Base-by-base conservation (phyloP, 768 basidiomycete species). In the Lactarius deliciosus region DNA sequence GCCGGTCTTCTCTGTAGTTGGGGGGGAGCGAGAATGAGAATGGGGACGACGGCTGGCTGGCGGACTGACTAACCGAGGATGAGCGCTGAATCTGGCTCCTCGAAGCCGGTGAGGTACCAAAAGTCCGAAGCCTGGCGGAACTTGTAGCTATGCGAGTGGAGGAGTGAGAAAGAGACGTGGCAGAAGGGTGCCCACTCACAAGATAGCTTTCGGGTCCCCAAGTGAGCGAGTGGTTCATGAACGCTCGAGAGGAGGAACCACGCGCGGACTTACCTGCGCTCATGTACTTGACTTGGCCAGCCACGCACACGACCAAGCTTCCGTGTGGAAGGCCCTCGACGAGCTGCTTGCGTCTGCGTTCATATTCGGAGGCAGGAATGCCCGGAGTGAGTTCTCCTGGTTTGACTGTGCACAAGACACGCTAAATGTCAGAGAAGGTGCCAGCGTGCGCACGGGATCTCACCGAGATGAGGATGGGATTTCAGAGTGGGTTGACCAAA, bases 21-120 rank as follows among this genome's bases (percentile, higher is more conserved):
- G 22, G 1, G 20, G 3, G 45, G 20, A 10, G 6, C 40, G 67
- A 66, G 63, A 66, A 45, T 43, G 62, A 32, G 32, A 32, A 32
- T 32, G 32, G 32, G 38, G n/a, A 64, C 20, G 56, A 63, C 45
- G 61, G 18, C 34, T 32, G 32, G 32, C 10, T 13, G 11, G 3
- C 13, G 11, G 8, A 38, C 66, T 5, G 57, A 64, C 81, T 43
- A 59, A 92, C 94, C 87, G 56, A 99, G 81, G 45, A 98, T 81
- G 53, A 98, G 79, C 0, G 92, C 95, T 20, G 96, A 85, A 64
- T 96, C 90, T 1, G 95, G 92, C 74, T 98, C 96, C 64, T 94
- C 86, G 72, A 97, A 97, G 13, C 97, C 97, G 0, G 97, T 97
- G 16, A 99, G 81, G 76, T 99, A 98, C 90, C 90, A 94, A 75